Percentiles rank a stretch among this genome's conserved stretches.
Conservation (phyloP, 2,329 filamentous ascomycete genomes). For the Pseudogymnoascus sp. region DNA sequence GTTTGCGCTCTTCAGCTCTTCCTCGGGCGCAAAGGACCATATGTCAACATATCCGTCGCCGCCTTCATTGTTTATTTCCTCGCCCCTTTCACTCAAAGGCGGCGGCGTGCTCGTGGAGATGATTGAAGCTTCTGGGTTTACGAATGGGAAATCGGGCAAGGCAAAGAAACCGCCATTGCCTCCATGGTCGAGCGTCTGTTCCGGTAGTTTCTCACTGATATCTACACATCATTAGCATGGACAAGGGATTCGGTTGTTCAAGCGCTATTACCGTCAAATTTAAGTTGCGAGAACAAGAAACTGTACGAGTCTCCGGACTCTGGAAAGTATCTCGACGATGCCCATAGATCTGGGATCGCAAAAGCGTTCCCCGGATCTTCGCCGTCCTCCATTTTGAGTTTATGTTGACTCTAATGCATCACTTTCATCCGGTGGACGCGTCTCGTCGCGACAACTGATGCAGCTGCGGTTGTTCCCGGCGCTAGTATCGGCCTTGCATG, state of each 20-base stretch:
- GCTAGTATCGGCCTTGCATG: slow-evolving; percentile 8
- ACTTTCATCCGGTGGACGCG: not conserved
- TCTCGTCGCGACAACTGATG: slow-evolving; percentile 8
- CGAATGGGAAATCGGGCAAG: slow-evolving; percentile 22
- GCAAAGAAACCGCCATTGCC: slow-evolving; percentile 23
- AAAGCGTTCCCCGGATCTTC: slow-evolving; percentile 46
- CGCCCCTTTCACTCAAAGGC: slow-evolving; percentile 1
- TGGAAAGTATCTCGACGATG: slow-evolving; percentile 40
- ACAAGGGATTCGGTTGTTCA: not conserved
- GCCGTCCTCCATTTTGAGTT: slow-evolving; percentile 31
- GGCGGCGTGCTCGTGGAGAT: not conserved
- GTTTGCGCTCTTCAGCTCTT: slow-evolving; percentile 24
- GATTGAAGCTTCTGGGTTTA: slow-evolving; percentile 9
- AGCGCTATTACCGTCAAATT: slow-evolving; percentile 21
- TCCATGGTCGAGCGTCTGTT: not conserved
- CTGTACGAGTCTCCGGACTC: slow-evolving; percentile 22
- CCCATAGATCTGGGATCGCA: slow-evolving; percentile 53
- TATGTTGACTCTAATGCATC: slow-evolving; percentile 11
- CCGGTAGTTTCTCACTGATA: slow-evolving; percentile 21
- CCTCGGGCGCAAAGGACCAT: slow-evolving; percentile 39
- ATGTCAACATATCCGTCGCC: slow-evolving; percentile 27
- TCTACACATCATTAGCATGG: slow-evolving; percentile 17
- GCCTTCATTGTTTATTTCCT: slow-evolving; percentile 21
- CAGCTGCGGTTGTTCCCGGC: slow-evolving; percentile 12
- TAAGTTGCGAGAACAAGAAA: slow-evolving; percentile 25